phyloP scores from a whole-genome alignment of 2,329 filamentous ascomycete species.

The Beauveria asiatica region DNA sequence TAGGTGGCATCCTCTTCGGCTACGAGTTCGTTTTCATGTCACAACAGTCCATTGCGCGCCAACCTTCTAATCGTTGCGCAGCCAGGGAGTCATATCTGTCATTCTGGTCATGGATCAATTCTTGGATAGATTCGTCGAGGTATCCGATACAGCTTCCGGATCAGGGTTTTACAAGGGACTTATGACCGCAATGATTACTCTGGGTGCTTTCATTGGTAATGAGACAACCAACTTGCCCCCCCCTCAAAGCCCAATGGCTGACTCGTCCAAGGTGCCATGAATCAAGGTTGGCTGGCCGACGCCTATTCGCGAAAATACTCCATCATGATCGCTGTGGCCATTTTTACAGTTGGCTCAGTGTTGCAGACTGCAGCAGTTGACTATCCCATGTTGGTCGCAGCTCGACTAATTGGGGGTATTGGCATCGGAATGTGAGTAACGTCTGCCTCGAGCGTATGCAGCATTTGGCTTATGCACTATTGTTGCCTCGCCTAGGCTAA shows the following conservation, averaged over 20 bases:
- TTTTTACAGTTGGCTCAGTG: conserved; percentile 30
- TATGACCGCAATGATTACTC: not conserved
- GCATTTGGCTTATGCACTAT: not conserved
- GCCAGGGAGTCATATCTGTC: conserved; percentile 32
- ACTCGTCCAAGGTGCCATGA: not conserved
- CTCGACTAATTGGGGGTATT: conserved; percentile 27
- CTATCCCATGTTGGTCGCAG: conserved; percentile 33
- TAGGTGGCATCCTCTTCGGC: not conserved
- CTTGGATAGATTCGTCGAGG: conserved; percentile 23
- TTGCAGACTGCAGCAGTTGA: conserved; percentile 33
- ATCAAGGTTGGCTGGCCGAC: not conserved
- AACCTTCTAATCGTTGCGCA: not conserved
- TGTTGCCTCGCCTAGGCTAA: not conserved
- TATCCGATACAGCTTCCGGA: conserved; percentile 22
- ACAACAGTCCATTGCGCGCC: not conserved
- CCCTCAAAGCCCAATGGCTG: not conserved
- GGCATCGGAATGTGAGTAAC: conserved; percentile 28
- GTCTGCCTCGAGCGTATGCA: not conserved
- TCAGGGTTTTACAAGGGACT: not conserved
- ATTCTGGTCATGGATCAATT: conserved; percentile 30
- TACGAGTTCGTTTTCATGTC: not conserved
- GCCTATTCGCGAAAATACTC: not conserved
- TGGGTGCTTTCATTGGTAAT: not conserved
- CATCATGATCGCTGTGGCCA: not conserved
- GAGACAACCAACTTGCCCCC: not conserved